A percentile compares a stretch with the other conserved stretches of the same genome.
Evolutionary conservation across 1,284 basidiomycete species (phyloP).

Genomic region (Apiotrichum laibachii): DNA sequence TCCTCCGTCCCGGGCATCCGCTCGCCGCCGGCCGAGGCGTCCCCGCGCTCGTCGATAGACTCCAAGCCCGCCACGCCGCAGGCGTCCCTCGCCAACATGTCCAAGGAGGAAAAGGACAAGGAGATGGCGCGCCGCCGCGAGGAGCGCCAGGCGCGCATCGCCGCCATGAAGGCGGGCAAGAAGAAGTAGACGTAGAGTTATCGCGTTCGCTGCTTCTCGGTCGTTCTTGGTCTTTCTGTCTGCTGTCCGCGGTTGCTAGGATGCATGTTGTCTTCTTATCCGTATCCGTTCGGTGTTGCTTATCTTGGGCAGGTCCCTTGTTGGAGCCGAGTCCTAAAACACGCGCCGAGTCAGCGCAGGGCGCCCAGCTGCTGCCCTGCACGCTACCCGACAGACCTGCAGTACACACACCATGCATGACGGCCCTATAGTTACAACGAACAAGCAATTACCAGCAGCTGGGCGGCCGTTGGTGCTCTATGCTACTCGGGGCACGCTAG

Average conservation of each 20-base stretch:
- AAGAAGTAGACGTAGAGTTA: not conserved
- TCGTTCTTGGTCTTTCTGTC: too few species aligned
- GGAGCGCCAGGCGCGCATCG: constrained; percentile 65
- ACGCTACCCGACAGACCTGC: too few species aligned
- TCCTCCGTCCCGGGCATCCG: not conserved
- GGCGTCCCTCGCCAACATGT: constrained; percentile 54
- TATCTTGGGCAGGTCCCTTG: too few species aligned
- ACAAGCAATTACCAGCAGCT: not conserved
- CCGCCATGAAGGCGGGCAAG: constrained; percentile 51
- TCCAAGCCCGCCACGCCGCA: constrained; percentile 10
- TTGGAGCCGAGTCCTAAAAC: too few species aligned
- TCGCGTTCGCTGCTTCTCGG: too few species aligned
- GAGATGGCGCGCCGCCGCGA: constrained; percentile 86
- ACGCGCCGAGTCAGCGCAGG: too few species aligned
- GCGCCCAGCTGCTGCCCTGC: too few species aligned
- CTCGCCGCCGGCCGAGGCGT: not conserved
- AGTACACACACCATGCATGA: constrained; percentile 5
- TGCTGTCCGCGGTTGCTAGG: too few species aligned
- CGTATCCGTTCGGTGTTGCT: too few species aligned
- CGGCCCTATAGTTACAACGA: constrained; percentile 5
- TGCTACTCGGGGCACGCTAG: too few species aligned
- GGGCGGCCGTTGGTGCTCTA: too few species aligned
- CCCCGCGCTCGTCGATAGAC: constrained; percentile 8
- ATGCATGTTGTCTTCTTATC: too few species aligned
- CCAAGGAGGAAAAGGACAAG: constrained; percentile 81